Conservation (phyloP, 441 rosid species). For the Arabidopsis hybrid region DNA sequence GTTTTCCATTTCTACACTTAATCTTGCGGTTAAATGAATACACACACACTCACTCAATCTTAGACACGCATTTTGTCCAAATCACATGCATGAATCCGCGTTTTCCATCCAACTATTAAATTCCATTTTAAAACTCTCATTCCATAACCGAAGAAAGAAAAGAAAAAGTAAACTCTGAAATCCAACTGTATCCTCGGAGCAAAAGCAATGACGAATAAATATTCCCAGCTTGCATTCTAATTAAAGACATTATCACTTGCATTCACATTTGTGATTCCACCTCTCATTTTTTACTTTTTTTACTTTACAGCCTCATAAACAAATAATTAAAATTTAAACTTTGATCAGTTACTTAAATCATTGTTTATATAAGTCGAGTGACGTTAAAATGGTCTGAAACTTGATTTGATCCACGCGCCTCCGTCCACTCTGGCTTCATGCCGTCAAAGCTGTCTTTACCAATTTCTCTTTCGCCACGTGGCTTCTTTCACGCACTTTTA, state of each 20-base stretch:
- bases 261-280: constrained; percentile 32
- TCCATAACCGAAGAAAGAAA: neutral
- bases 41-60: neutral
- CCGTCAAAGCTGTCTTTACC: no score
- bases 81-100: constrained; percentile 42
- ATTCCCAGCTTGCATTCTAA: constrained; percentile 41
- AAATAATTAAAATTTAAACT: constrained; percentile 2
- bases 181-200: constrained; percentile 42
- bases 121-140: neutral
- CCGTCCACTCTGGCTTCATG: constrained; percentile 40
- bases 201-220: constrained; percentile 31
- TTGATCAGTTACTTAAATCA: constrained; percentile 3
- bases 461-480: no score
- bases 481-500: constrained; percentile 23
- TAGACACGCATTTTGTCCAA: constrained; percentile 19
- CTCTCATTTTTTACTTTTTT: constrained; percentile 15
- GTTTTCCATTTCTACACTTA: neutral
- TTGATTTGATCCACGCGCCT: constrained; percentile 33
- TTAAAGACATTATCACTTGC: constrained; percentile 36
- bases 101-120: constrained; percentile 21
- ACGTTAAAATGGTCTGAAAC: constrained; percentile 31
- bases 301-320: constrained; percentile 39
- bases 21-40: neutral
- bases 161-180: constrained; percentile 15
- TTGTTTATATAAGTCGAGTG: constrained; percentile 9